Base-by-base conservation (phyloP, 768 basidiomycete species). In the Serendipita indica region DNA sequence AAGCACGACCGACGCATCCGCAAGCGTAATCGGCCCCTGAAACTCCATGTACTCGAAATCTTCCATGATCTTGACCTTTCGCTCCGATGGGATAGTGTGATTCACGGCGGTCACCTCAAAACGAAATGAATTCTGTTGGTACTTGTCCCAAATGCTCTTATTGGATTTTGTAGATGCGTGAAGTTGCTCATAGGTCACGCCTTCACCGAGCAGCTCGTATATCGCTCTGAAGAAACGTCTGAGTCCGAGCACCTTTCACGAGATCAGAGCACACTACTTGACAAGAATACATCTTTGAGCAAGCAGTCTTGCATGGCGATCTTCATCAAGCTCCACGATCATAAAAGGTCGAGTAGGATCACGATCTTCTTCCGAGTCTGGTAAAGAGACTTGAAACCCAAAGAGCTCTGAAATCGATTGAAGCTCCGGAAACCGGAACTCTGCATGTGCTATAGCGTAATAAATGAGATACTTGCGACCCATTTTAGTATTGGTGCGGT, bases 1-100 rank as follows among this genome's bases (percentile, higher is more conserved):
- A 25, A 89, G 71, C 6, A 76, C 76, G 30, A 90, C 77, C 41
- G 90, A 80, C 0, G 93, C 87, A 41, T 74, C 73, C 62, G 81
- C 83, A 79, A 98, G 79, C 58, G 86, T 81, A 63, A 96, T 89
- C 64, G 78, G 78, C 12, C 92, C 92, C 60, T 75, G 69, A 62
- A 91, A 83, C 18, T 72, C 81, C 86, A 97, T 90, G 67, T 89
- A 96, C 2, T 76, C 70, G 68, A 99, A 97, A 63, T 76, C 76
- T 66, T 91, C 83, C 41, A 94, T 80, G 39, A 87, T 73, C 13
- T 78, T 72, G 60, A 71, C 75, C 63, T 89, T 86, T 14, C 83
- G 76, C 35, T 70, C 67, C 63, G 83, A 80, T 13, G 84, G 79
- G 13, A 91, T 82, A 7, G 80, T 79, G 64, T 83, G 86, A 62